Evolutionary conservation across 305 asterid genomes (phyloP).

Genomic region (Fraxinus angustifolia): DNA sequence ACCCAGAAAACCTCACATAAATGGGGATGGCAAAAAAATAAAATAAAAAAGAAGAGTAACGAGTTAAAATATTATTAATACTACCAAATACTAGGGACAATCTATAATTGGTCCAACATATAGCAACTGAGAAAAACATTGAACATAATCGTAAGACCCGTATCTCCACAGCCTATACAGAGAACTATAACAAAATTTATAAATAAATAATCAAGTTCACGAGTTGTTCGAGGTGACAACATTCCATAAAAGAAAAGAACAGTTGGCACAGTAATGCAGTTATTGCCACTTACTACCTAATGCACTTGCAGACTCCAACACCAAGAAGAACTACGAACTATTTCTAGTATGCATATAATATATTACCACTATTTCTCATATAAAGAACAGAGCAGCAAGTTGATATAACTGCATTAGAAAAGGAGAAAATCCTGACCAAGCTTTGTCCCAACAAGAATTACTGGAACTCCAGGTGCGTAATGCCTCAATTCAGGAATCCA

Average conservation of each 20-base stretch:
- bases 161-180: not conserved
- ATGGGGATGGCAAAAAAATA: not conserved
- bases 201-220: not conserved
- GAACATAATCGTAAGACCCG: not conserved
- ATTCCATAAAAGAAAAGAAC: not conserved
- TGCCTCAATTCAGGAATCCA: slow-evolving; percentile 70
- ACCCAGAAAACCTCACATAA: slow-evolving; percentile 29
- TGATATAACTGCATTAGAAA: not conserved
- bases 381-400: not conserved
- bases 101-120: not conserved
- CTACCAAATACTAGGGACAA: not conserved
- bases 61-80: not conserved
- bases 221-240: not conserved
- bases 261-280: slow-evolving; percentile 1
- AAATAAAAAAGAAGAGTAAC: not conserved
- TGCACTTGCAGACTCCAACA: not conserved
- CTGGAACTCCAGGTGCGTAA: slow-evolving; percentile 66
- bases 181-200: not conserved
- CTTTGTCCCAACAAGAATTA: slow-evolving; percentile 65
- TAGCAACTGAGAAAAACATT: not conserved
- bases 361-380: not conserved
- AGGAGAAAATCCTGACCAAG: slow-evolving; percentile 44
- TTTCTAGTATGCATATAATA: not conserved
- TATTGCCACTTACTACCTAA: not conserved
- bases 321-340: not conserved